Evolutionary conservation across 2,329 filamentous ascomycete genomes (phyloP), one percentile per base, ranked within the genome.

Genomic region (Colletotrichum cordylinicola): DNA sequence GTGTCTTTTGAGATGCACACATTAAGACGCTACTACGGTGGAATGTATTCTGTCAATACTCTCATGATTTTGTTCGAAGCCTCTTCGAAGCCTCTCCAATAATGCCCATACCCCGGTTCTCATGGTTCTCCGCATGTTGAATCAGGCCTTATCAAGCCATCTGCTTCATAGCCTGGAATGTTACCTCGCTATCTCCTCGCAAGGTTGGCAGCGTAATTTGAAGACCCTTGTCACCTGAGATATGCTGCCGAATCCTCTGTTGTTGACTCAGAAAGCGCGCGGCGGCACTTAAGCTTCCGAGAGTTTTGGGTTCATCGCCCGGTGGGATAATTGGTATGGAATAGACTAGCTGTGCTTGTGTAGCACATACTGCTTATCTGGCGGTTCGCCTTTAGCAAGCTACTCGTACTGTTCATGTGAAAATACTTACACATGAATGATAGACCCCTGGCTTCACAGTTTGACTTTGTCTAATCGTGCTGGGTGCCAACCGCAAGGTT

Each of bases 41-140:
- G n/a, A 52, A 52, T 21, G 0, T 7, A 52, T 52, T n/a, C n/a
- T 52, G 2, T 52, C 0, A 21, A 0, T 52, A 21, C 43, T 21
- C 43, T 52, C 43, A 21, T 52, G n/a, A 52, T 6, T 52, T 52
- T 21, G 0, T 21, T 21, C 4, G 0, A 52, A 52, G 39, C 5
- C 39, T 43, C 9, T 43, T 21, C 4, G 0, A 48, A 48, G 39
- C 5, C 39, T 48, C 9, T 48, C 18, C 18, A 48, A 48, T 48
- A 48, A 48, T 48, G 18, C 43, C 43, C 43, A 21, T 4, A 16
- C 12, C 10, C n/a, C 43, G n/a, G 43, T 13, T 52, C 10, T 52
- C 43, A 52, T 21, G 10, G n/a, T 21, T 21, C 3, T 52, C 6
- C 10, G 43, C 43, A 21, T 8, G 9, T 52, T 52, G 43, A n/a